Evolutionary conservation across 176 grass and related monocot genomes (phyloP), one percentile per base, ranked within the genome.

Genomic region (Aegilops sharonensis): DNA sequence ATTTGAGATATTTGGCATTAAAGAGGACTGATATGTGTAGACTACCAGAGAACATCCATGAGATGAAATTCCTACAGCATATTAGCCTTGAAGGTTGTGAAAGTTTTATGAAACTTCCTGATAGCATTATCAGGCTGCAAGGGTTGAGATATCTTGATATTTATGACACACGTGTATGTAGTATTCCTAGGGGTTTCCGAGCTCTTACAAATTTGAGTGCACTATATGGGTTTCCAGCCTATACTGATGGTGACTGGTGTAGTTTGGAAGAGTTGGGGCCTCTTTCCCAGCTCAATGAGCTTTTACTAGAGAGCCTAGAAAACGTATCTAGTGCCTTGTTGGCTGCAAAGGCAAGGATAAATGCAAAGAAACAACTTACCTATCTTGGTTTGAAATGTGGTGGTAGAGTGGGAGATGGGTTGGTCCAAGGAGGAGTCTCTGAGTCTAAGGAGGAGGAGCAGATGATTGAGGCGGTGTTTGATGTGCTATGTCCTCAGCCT

Each of bases 251-350:
- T 23, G 64, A 72, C 18, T 34, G 64, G 42, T 59, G 50, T 39
- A 81, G 40, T 25, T 50, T 87, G 25, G 64, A 72, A 40, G 85
- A 87, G 67, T 36, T 87, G 1, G 48, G 77, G 59, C 10, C 77
- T 74, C 66, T 87, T 14, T 23, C 65, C 18, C 7, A 43, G 2
- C 54, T 81, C 36, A 30, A 10, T 81, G 12, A 1, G 0, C 48
- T 52, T 17, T 52, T 4, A 30, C 21, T 87, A 73, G 3, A n/a
- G 18, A 18, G 68, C 5, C 35, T 71, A 0, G 34, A 39, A 18
- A 70, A 37, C 39, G 34, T 70, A 39, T 39, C 18, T 39, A 34
- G 17, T 39, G 20, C 17, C 18, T n/a, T 2, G 18, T 70, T 35
- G 8, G 4, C 18, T 11, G 3, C 8, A n/a, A 39, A 70, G 34